Base-by-base conservation (phyloP, 163 green algal genomes). In the Volvox carteri region DNA sequence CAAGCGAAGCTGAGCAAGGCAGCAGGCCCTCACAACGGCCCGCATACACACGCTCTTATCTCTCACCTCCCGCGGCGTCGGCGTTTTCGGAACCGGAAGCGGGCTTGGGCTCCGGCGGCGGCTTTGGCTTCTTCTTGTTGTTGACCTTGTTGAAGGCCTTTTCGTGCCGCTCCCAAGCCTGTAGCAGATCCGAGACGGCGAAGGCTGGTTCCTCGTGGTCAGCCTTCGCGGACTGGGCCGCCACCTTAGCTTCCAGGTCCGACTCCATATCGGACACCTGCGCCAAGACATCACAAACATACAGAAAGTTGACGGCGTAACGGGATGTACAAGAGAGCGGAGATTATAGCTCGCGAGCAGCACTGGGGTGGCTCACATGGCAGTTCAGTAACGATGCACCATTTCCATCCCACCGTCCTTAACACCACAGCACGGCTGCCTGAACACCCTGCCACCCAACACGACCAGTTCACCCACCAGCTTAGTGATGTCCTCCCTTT, bases 141-240 rank as follows among this genome's bases (percentile, higher is more conserved):
- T 93, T 94, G 25, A 97, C 73, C 89, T 94, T 95, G 70, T 89
- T 93, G 78, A 96, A 96, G 50, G 86, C 68, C 87, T 95, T 95
- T 41, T 93, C 79, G 19, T 80, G 39, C 50, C 52, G 48, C 11
- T 88, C 83, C 83, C 83, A 88, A 25, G 68, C 33, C 14, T 16
- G 6, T 5, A 39, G 48, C 23, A 88, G 23, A 33, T 88, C 83
- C 7, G 60, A 76, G 1, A 91, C 90, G 25, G 50, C 84, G 83
- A 98, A 97, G 18, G 94, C 95, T 0, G 97, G 95, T 30, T 97
- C 94, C 88, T 98, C 95, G 62, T 97, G 91, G 1, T 86, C 85
- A 56, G 91, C 76, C 87, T 95, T 94, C 84, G 92, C 87, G 5
- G 79, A 85, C 91, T 99, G 97, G 14, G 92, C 89, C 28, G 80